Percentiles rank a stretch among this genome's conserved stretches.
Conservation (phyloP, 345 rosid genomes). For the Excoecaria cochinchinensis region DNA sequence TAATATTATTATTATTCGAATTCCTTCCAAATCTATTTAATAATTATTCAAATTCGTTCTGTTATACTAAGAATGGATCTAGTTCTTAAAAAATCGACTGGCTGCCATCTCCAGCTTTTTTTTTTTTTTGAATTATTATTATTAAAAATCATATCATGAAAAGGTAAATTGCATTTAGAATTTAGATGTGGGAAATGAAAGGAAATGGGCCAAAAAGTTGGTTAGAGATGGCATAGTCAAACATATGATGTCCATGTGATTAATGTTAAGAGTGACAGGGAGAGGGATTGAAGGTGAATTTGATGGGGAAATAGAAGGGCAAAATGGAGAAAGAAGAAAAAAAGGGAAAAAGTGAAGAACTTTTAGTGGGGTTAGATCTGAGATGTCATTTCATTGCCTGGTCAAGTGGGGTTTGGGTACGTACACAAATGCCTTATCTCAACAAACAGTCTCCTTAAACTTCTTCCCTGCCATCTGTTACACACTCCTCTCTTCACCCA, state of each 20-base stretch:
- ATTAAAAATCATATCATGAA: too few relatives aligned
- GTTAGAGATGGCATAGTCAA: neutral
- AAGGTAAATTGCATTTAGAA: too few relatives aligned
- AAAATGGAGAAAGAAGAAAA: constrained; percentile 6
- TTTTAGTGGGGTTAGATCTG: constrained; percentile 35
- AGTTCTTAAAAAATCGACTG: neutral
- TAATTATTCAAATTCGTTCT: too few relatives aligned
- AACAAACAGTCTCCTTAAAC: constrained; percentile 11
- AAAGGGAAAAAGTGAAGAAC: constrained; percentile 13
- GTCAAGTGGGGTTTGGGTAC: constrained; percentile 9
- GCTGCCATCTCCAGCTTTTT: too few relatives aligned
- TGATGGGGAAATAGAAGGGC: neutral
- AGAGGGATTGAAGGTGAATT: neutral
- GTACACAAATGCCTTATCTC: constrained; percentile 33
- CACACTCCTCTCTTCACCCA: neutral
- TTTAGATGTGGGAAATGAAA: neutral
- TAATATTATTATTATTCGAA: too few relatives aligned
- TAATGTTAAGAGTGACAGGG: neutral
- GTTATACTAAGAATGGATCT: neutral
- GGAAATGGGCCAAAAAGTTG: neutral
- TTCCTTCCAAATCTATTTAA: too few relatives aligned
- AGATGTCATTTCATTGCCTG: constrained; percentile 25
- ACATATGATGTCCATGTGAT: neutral
- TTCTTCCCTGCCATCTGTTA: neutral
- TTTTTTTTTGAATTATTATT: too few relatives aligned